phyloP scores from a whole-genome alignment of 2,329 filamentous ascomycete species.

The Thermothelomyces thermophilus region DNA sequence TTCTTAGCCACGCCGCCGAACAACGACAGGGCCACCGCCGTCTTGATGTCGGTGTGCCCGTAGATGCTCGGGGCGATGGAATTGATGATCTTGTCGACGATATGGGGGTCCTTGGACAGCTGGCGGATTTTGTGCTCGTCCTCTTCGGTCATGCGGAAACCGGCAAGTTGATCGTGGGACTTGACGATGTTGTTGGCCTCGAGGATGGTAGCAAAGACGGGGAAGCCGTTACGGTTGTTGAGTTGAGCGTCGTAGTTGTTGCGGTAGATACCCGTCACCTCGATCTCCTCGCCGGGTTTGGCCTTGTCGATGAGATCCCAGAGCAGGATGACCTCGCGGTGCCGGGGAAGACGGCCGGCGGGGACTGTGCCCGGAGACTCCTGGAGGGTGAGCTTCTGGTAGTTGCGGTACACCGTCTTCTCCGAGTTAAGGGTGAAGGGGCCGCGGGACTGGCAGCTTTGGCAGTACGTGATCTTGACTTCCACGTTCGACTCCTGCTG shows the following conservation, averaged over 20 bases:
- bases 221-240: conserved; percentile 98
- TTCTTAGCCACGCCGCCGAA: conserved; percentile 93
- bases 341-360: conserved; percentile 85
- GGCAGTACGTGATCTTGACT: conserved; percentile 93
- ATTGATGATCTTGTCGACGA: conserved; percentile 85
- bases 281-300: conserved; percentile 96
- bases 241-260: conserved; percentile 98
- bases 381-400: conserved; percentile 94
- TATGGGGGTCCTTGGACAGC: conserved; percentile 81
- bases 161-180: conserved; percentile 92
- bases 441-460: conserved; percentile 90
- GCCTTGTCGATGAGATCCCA: conserved; percentile 96
- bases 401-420: conserved; percentile 97
- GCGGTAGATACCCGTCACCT: conserved; percentile 92
- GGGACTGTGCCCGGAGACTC: conserved; percentile 96
- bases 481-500: conserved; percentile 96
- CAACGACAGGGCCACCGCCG: conserved; percentile 84
- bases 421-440: conserved; percentile 95
- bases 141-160: conserved; percentile 90
- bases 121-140: conserved; percentile 87
- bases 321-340: conserved; percentile 88
- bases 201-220: conserved; percentile 93
- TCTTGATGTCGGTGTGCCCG: conserved; percentile 94
- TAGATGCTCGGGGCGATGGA: conserved; percentile 98
- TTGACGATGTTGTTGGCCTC: conserved; percentile 98